Conservation (phyloP, 148 eudicot genomes). For the Camellia sinensis region DNA sequence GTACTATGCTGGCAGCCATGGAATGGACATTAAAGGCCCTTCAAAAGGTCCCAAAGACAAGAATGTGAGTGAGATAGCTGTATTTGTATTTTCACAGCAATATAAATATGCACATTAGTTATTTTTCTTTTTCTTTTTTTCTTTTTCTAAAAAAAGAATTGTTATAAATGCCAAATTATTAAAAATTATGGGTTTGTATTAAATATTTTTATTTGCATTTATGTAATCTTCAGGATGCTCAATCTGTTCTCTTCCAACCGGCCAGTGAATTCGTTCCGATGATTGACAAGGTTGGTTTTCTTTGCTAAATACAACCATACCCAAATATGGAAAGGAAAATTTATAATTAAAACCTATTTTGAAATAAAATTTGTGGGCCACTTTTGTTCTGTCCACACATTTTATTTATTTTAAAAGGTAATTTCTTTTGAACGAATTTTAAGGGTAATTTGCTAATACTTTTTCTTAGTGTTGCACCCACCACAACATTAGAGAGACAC, state of each 20-base stretch:
- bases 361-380: too few relatives aligned
- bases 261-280: constrained; percentile 84
- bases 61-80: constrained; percentile 33
- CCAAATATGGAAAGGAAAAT: too few relatives aligned
- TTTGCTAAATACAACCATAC: not conserved
- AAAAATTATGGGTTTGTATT: not conserved
- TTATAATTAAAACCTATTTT: too few relatives aligned
- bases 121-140: not conserved
- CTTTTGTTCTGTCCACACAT: too few relatives aligned
- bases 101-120: not conserved
- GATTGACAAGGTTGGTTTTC: constrained; percentile 58
- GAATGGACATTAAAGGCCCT: constrained; percentile 96
- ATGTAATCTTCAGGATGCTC: constrained; percentile 38
- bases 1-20: constrained; percentile 97
- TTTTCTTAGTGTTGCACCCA: too few relatives aligned
- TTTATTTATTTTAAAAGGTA: too few relatives aligned
- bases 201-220: not conserved
- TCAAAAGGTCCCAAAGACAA: constrained; percentile 60
- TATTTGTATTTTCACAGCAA: not conserved
- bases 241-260: constrained; percentile 74
- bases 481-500: not conserved
- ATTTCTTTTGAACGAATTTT: too few relatives aligned
- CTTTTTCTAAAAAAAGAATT: not conserved
- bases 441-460: too few relatives aligned
- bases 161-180: not conserved